These are phyloP conservation scores for Ascochyta pisi DNA, from an alignment of 2,329 filamentous ascomycete genomes.

Conservation along the genomic window DNA sequence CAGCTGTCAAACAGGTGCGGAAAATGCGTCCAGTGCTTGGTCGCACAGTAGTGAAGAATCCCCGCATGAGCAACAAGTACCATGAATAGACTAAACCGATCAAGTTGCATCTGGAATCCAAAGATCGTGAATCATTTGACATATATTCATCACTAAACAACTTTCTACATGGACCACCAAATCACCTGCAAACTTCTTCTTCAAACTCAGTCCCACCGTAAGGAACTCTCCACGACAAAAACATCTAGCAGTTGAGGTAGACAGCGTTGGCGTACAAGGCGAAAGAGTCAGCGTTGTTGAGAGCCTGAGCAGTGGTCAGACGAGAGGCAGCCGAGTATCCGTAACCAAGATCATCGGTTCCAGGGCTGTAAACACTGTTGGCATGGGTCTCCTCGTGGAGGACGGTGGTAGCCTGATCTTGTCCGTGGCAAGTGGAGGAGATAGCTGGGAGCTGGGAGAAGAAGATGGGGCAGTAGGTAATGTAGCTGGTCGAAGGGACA, in stretches of 20 bases:
- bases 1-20: too few relatives aligned
- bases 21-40: too few relatives aligned
- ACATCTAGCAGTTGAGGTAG: conserved; percentile 33
- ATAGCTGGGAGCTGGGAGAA: conserved; percentile 62
- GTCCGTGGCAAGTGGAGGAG: conserved; percentile 63
- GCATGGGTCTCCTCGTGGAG: conserved; percentile 72
- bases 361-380: conserved; percentile 58
- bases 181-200: too few relatives aligned
- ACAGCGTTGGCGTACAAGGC: conserved; percentile 60
- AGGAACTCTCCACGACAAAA: background rate
- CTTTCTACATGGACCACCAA: conserved; percentile 6
- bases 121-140: background rate
- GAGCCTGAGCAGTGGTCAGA: conserved; percentile 58
- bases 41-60: too few relatives aligned
- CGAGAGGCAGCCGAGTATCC: conserved; percentile 60
- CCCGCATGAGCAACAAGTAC: too few relatives aligned
- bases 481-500: conserved; percentile 59
- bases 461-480: conserved; percentile 68
- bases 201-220: background rate
- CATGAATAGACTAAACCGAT: too few relatives aligned
- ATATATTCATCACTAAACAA: conserved; percentile 9
- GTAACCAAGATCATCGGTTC: conserved; percentile 64
- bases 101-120: too few relatives aligned
- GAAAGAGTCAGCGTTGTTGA: conserved; percentile 71
- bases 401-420: conserved; percentile 70